Evolutionary conservation across 1,284 basidiomycete species (phyloP).

Genomic region (Boletus sp.): DNA sequence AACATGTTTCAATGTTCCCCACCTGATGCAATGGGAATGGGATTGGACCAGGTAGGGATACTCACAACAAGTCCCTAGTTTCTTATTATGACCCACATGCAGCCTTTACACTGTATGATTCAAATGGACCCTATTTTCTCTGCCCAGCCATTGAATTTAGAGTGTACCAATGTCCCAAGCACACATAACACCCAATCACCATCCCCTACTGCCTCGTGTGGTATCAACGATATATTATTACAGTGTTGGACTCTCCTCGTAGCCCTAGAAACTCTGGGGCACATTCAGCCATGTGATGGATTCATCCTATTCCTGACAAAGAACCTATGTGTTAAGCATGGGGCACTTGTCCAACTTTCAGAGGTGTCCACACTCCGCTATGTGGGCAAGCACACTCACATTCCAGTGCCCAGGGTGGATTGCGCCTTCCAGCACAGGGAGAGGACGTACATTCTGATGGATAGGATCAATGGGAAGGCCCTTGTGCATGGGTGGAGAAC

Average conservation of each 20-base stretch:
- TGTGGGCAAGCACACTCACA: background rate
- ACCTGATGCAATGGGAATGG: background rate
- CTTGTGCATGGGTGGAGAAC: background rate
- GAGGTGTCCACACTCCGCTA: constrained; percentile 4
- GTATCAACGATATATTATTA: background rate
- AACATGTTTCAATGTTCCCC: background rate
- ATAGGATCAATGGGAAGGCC: background rate
- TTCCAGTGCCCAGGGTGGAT: constrained; percentile 13
- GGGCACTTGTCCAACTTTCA: background rate
- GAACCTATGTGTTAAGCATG: background rate
- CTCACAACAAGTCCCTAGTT: background rate
- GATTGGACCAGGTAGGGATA: background rate
- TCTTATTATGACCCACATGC: background rate
- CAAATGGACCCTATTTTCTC: background rate
- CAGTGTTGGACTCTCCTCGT: background rate
- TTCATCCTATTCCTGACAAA: background rate
- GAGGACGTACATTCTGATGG: constrained; percentile 14
- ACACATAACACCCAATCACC: background rate
- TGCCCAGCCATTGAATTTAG: background rate
- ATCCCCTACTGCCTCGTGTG: background rate
- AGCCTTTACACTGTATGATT: background rate
- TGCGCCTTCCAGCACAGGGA: constrained; percentile 8
- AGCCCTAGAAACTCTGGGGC: background rate
- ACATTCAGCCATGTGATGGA: background rate
- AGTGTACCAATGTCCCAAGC: background rate